phyloP scores from a whole-genome alignment of 139 green algal genomes.

The Ostreobium quekettii region DNA sequence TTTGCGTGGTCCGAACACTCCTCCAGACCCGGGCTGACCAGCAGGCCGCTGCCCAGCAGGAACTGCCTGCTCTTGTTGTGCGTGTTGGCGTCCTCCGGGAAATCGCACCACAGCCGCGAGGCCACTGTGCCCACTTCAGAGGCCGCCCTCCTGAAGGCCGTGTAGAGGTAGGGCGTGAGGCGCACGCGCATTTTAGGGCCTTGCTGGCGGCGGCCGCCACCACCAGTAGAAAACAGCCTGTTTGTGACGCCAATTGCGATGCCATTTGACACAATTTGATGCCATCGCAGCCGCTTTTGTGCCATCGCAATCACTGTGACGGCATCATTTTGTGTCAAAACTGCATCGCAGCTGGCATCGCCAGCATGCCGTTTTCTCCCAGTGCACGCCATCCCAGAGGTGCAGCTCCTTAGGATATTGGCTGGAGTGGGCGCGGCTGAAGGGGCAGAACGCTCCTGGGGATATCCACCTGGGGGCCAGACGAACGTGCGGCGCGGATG shows the following conservation, averaged over 20 bases:
- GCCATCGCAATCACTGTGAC: no score
- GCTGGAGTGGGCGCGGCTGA: constrained; percentile 50
- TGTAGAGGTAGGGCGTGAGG: not conserved
- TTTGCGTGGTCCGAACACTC: constrained; percentile 24
- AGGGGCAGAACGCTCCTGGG: constrained; percentile 58
- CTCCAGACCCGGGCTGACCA: constrained; percentile 55
- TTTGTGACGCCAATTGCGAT: no score
- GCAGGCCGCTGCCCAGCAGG: constrained; percentile 48
- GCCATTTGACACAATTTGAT: no score
- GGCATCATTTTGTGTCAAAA: no score
- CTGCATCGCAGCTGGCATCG: no score
- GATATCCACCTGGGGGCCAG: constrained; percentile 54
- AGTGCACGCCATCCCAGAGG: no score
- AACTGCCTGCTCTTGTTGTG: constrained; percentile 41
- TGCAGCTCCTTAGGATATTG: constrained; percentile 54
- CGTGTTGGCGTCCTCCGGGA: constrained; percentile 23
- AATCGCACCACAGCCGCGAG: constrained; percentile 39
- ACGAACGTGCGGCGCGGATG: no score
- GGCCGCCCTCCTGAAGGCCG: constrained; percentile 28
- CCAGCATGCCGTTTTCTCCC: no score
- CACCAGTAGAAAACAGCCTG: no score
- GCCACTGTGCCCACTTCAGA: constrained; percentile 46
- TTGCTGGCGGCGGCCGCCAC: constrained; percentile 37
- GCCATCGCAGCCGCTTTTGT: no score
- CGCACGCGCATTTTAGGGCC: constrained; percentile 38